These are phyloP conservation scores for Candida succiphila DNA, from an alignment of 805 yeast species.

Conservation along the genomic window DNA sequence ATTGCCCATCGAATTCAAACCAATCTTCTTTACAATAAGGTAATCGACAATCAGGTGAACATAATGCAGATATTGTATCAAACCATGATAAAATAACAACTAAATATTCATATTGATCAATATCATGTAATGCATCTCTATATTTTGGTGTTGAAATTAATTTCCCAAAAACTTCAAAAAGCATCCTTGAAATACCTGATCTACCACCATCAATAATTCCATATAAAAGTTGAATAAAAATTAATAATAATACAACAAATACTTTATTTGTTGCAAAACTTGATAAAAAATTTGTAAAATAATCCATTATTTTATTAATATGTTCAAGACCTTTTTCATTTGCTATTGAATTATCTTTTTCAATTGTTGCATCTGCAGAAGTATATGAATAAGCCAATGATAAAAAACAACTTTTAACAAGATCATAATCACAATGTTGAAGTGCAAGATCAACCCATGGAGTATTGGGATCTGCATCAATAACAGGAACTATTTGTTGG, in stretches of 20 bases:
- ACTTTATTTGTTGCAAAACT: slow-evolving; percentile 1
- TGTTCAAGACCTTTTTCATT: slow-evolving; percentile 30
- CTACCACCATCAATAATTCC: slow-evolving; percentile 30
- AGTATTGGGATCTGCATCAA: slow-evolving; percentile 31
- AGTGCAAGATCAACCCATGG: slow-evolving; percentile 40
- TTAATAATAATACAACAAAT: slow-evolving; percentile 25
- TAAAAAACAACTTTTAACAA: slow-evolving; percentile 39
- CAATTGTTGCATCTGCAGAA: too few relatives aligned
- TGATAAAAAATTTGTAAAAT: slow-evolving; percentile 26
- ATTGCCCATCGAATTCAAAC: slow-evolving; percentile 22
- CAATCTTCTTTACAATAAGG: slow-evolving; percentile 29
- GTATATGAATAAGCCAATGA: slow-evolving; percentile 37
- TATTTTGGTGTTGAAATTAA: slow-evolving; percentile 23
- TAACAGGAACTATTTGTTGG: slow-evolving; percentile 31
- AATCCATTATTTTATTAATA: slow-evolving; percentile 36
- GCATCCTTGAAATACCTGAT: slow-evolving; percentile 26
- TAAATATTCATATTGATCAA: slow-evolving; percentile 23
- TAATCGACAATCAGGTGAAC: slow-evolving; percentile 31
- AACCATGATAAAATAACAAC: slow-evolving; percentile 28
- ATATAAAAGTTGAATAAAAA: slow-evolving; percentile 30
- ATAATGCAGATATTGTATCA: slow-evolving; percentile 30
- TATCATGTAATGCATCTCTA: slow-evolving; percentile 17
- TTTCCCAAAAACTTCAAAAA: slow-evolving; percentile 29
- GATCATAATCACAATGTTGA: slow-evolving; percentile 37
- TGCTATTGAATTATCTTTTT: background rate